Conservation (phyloP, 2,329 filamentous ascomycete genomes). For the Fusarium sp. region DNA sequence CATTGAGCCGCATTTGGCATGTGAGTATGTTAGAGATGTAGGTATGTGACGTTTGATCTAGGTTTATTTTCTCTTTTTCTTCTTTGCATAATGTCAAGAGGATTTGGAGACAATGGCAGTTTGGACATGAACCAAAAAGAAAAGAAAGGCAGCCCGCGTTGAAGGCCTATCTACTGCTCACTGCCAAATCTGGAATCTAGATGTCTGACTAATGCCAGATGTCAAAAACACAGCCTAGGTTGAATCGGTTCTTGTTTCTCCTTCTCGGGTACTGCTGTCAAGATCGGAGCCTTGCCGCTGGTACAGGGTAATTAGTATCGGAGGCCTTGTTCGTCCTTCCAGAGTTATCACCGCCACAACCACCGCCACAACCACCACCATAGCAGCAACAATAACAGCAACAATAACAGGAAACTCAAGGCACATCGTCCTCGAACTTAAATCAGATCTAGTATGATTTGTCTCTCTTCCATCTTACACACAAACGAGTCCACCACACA, state of each 20-base stretch:
- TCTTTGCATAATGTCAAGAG: background rate
- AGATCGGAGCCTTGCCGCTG: background rate
- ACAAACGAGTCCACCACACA: no score
- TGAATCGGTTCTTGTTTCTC: background rate
- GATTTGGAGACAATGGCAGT: background rate
- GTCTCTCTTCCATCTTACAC: no score
- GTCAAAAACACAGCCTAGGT: background rate
- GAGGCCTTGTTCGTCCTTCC: background rate
- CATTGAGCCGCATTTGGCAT: background rate
- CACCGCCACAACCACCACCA: no score
- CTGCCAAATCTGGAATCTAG: background rate
- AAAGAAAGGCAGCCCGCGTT: rapidly evolving
- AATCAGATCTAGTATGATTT: no score
- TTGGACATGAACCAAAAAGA: background rate
- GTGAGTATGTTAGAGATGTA: background rate
- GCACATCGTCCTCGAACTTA: background rate
- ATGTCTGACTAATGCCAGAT: rapidly evolving
- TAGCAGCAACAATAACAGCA: no score
- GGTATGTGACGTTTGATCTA: background rate
- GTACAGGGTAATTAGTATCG: background rate
- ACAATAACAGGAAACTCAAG: background rate
- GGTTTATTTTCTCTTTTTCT: background rate
- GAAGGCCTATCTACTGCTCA: background rate
- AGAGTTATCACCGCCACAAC: no score
- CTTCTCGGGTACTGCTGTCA: rapidly evolving